Evolutionary conservation across 2,329 filamentous ascomycete genomes (phyloP), one percentile per base, ranked within the genome.

Genomic region (Chaetomium olivaceum): DNA sequence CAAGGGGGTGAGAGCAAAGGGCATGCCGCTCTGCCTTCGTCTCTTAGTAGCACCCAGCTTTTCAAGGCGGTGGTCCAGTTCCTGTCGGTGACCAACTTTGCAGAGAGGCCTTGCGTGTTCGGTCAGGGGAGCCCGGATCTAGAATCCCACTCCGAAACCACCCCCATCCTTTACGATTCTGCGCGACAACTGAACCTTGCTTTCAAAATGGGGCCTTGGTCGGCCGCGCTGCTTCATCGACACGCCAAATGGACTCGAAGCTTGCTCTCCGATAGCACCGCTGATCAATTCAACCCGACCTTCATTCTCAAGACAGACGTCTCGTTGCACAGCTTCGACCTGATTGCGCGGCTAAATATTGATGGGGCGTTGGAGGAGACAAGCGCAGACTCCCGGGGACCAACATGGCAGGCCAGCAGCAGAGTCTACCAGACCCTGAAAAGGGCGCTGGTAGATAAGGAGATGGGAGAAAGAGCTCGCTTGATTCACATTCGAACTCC

Each of bases 41-140:
- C 91, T 8, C 90, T 97, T 72, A 97, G 91, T 79, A 91, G 90
- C 77, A 95, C 94, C 27, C 94, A 98, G 77, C 83, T 98, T 54
- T 97, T 99, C 84, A 98, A 97, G 78, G 93, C 92, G 2, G 88
- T 89, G 1, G 80, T 99, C n/a, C 94, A 97, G 74, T 95, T 94
- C 71, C 80, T 99, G 21, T 88, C 90, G 1, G 85, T 86, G 1
- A 89, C 86, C 46, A 89, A 97, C 73, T 80, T 97, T 62, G 81
- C 80, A 64, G 89, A 86, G 71, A 90, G 86, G 70, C 87, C 91
- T 0, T 83, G 89, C 39, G 70, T 83, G 0, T 80, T 88, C 63
- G 79, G 74, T 67, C 82, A 68, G 73, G 87, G 65, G 71, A 82
- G 71, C 73, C 77, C 65, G 29, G 80, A 74, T 72, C 77, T 74